Evolutionary conservation across 805 yeast species (phyloP), one percentile per base, ranked within the genome.

Genomic region (Ogataea dorogensis): DNA sequence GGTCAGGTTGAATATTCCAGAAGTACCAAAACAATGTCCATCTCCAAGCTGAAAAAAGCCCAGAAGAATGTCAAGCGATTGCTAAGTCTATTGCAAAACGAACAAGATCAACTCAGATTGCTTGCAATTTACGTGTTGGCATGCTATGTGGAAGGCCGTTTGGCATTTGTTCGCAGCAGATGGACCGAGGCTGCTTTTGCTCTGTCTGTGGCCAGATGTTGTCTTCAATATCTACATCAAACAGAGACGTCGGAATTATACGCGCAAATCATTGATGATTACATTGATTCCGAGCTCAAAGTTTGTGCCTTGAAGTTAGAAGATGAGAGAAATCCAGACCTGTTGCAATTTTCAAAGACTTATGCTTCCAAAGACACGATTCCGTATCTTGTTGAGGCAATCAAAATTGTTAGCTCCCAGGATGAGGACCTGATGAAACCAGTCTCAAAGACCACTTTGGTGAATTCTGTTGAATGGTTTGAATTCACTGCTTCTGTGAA

Each of bases 21-120:
- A 21, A 55, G 64, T 47, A 67, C 54, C 56, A 65, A 72, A n/a
- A 71, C 71, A 36, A 73, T 80, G 41, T 62, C 83, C 49, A 54
- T 69, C 8, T 73, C 88, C 17, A 84, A 85, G 58, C 71, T 83
- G 43, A 86, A 81, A 53, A 81, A 75, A 58, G 77, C 91, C 1
- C 58, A 71, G 18, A 58, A 60, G 30, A 67, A 67, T 33, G 59
- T 72, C 14, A 56, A 63, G 25, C 65, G 66, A 19, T 58, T 86
- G 20, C 52, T 73, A 17, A 54, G 53, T 1, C 50, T 77, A 7
- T 60, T 68, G 4, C 44, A 47, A 1, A 57, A 63, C 29, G 81
- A 75, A 44, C 12, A 48, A 3, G 62, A 70, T 34, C 46, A 59
- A 31, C 43, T 31, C 12, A 46, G 24, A 23, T 10, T 63, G 24